These are phyloP conservation scores for Phytopythium delawarense DNA, from an alignment of 352 stramenopile species.

Conservation along the genomic window DNA sequence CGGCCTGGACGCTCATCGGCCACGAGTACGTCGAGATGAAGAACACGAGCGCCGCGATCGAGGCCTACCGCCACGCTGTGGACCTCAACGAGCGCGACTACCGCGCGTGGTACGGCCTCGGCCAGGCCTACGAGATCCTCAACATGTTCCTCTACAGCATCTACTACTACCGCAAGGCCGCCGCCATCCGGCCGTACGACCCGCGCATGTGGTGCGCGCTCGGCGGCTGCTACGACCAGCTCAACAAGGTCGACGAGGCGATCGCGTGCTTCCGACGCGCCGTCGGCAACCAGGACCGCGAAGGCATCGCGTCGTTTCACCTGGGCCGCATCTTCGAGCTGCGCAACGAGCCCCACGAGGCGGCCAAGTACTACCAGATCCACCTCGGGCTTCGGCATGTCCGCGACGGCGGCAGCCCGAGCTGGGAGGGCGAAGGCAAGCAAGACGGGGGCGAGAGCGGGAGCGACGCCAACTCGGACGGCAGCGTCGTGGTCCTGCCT, in stretches of 20 bases:
- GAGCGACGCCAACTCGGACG: not conserved
- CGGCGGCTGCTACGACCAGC: constrained; percentile 81
- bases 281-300: constrained; percentile 69
- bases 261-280: constrained; percentile 73
- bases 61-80: constrained; percentile 93
- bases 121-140: constrained; percentile 98
- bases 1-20: constrained; percentile 97
- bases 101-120: constrained; percentile 97
- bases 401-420: not conserved
- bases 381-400: constrained; percentile 48
- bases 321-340: constrained; percentile 53
- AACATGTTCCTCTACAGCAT: constrained; percentile 98
- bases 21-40: constrained; percentile 99
- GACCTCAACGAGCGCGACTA: constrained; percentile 95
- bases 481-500: constrained; percentile 19
- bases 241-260: constrained; percentile 64
- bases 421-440: constrained; percentile 7
- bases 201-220: constrained; percentile 98
- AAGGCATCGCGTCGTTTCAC: constrained; percentile 71
- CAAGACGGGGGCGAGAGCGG: constrained; percentile 10
- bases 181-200: constrained; percentile 94
- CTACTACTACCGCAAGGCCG: constrained; percentile 98
- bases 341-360: constrained; percentile 46
- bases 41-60: constrained; percentile 96
- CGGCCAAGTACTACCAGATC: constrained; percentile 71